Base-by-base conservation (phyloP, 2,329 filamentous ascomycete species). In the Dendryphion nanum region DNA sequence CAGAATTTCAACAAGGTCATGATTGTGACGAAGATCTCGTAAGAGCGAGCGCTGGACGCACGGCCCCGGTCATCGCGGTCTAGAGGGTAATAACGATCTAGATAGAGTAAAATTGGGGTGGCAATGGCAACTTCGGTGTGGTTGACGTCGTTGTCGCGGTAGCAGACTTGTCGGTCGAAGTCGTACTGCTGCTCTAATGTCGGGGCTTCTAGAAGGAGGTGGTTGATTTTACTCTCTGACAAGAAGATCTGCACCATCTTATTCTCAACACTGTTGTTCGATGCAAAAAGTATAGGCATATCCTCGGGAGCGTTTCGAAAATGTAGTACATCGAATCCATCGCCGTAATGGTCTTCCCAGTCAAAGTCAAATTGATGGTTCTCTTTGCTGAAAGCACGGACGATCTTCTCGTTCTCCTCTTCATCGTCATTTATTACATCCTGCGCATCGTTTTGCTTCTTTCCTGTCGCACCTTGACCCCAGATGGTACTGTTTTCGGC, bases 391-490 rank as follows among this genome's bases (percentile, higher is more conserved):
- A 98, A 97, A 0, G 86, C 88, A 37, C 72, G 74, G 29, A 97
- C 75, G 71, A 98, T 78, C 31, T 68, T 68, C 33, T 86, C 73
- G 0, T 83, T 82, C 55, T 86, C 79, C 3, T 72, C 66, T 1
- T 76, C 74, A 47, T 87, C 78, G 1, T 85, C 87, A 46, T 88
- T 88, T 38, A 89, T 64, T 8, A 94, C 82, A 0, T 70, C 53
- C 1, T 70, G 69, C 0, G 89, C 89, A 1, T 72, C 67, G 0
- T 73, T 72, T 17, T 73, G 73, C 0, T 70, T 73, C 68, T 95
- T 95, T 5, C 71, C 72, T 1, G 77, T 80, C 1, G 90, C 91
- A 3, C 93, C 93, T 65, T 96, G 90, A 12, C 93, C 93, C 91
- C 90, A 97, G 38, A 98, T 95, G 3, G 69, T 68, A 19, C 72